phyloP scores from a whole-genome alignment of 371 early-diverging fungal genomes.

The Mortierella sp. region DNA sequence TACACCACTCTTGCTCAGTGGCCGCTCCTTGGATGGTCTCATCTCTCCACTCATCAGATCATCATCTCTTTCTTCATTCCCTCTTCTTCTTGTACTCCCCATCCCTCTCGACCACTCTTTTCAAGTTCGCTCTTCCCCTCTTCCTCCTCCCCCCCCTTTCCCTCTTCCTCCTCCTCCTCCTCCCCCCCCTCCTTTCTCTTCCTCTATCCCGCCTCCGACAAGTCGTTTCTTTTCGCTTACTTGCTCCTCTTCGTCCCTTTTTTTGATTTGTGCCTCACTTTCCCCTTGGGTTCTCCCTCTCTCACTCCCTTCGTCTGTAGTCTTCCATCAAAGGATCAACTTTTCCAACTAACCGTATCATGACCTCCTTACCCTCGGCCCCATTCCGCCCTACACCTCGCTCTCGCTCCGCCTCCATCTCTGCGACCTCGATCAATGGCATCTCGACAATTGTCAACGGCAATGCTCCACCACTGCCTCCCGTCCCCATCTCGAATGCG shows the following conservation, averaged over 20 bases:
- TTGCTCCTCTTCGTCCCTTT: neutral
- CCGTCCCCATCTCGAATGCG: constrained; percentile 25
- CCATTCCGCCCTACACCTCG: neutral
- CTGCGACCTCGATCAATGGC: constrained; percentile 18
- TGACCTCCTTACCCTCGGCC: neutral
- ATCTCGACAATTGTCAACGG: neutral
- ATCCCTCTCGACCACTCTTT: neutral
- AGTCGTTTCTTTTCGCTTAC: neutral
- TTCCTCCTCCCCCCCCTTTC: neutral
- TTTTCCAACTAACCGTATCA: neutral
- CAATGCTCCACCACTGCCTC: constrained; percentile 8
- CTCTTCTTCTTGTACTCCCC: neutral
- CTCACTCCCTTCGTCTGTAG: neutral
- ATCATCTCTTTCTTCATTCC: constrained; percentile 2
- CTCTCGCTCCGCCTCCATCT: constrained; percentile 8
- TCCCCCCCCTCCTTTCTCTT: neutral
- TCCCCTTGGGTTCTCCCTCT: neutral
- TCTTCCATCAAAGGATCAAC: too few species aligned
- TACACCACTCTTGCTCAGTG: neutral
- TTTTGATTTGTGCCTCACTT: neutral
- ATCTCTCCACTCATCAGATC: neutral
- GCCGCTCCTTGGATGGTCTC: neutral
- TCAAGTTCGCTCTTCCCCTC: neutral
- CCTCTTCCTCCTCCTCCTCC: neutral
- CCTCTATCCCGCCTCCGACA: neutral